Percentiles rank a stretch among this genome's conserved stretches.
phyloP scores from a whole-genome alignment of 768 basidiomycete species.

The Termitomyces sp. region DNA sequence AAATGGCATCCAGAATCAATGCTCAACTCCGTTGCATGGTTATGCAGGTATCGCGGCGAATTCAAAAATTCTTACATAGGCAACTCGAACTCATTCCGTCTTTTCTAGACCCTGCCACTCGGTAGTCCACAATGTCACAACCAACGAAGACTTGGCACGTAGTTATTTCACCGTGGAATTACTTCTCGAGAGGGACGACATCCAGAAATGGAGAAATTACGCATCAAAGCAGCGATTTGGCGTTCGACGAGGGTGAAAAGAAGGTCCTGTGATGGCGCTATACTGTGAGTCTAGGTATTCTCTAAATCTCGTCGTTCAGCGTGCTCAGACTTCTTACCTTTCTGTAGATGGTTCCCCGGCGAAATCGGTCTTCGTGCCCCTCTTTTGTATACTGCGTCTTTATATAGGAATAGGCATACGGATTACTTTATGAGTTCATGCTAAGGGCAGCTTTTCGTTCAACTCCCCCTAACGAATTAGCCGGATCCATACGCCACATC shows the following conservation, averaged over 20 bases:
- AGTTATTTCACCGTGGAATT: slow-evolving; percentile 50
- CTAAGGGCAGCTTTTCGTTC: neutral
- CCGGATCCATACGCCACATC: slow-evolving; percentile 2
- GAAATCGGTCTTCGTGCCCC: neutral
- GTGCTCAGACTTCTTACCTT: neutral
- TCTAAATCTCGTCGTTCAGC: neutral
- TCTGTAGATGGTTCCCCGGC: neutral
- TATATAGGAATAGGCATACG: neutral
- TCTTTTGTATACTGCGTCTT: neutral
- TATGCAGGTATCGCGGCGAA: slow-evolving; percentile 40
- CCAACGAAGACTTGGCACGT: slow-evolving; percentile 50
- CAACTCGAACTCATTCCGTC: neutral
- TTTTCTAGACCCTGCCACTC: slow-evolving; percentile 48
- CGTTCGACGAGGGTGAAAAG: slow-evolving; percentile 21
- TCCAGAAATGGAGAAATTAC: slow-evolving; percentile 55
- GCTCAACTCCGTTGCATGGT: slow-evolving; percentile 60
- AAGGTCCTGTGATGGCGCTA: neutral
- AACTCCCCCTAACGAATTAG: neutral
- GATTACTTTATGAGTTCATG: neutral
- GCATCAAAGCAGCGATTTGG: slow-evolving; percentile 46
- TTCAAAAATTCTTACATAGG: neutral
- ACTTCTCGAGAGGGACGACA: slow-evolving; percentile 51
- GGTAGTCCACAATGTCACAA: slow-evolving; percentile 48
- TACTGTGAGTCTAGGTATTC: neutral
- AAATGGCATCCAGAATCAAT: slow-evolving; percentile 53